Evolutionary conservation across 495 filamentous ascomycete genomes (phyloP), one percentile per base, ranked within the genome.

Genomic region (Aspergillus olivimuriae): DNA sequence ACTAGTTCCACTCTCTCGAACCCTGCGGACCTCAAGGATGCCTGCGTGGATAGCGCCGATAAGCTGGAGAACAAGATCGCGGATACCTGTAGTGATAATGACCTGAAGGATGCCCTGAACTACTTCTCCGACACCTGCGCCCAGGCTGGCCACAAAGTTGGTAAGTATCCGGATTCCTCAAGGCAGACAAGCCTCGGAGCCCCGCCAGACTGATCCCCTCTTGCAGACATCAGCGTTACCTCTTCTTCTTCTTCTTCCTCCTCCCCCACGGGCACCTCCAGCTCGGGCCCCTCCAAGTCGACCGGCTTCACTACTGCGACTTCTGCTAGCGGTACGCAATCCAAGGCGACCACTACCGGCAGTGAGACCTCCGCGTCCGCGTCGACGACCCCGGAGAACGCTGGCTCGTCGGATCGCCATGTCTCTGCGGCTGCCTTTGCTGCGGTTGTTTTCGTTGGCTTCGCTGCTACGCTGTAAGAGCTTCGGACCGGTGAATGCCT

Each of bases 361-460:
- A 19, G 44, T 41, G 34, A 42, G 10, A 35, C 50, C 38, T 39
- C 39, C 34, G 34, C 54, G 35, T 60, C 52, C 11, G 32, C 10
- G 24, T 22, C 38, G 18, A 32, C 34, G 11, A 42, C 51, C 16
- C 41, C 33, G 21, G 33, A 34, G 38, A 47, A 34, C 19, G 39
- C 61, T 43, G 54, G 51, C 26, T 47, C 61, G 14, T 52, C 56
- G 9, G 52, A 59, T 38, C 53, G 52, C n/a, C 57, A 68, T 41
- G 48, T 66, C 40, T 61, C 61, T 26, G 56, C 57, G 34, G 63
- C 62, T 19, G 56, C 61, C 8, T 55, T 70, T 46, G 62, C 52
- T 39, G 66, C 66, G 24, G 64, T 61, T 16, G 48, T 70, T 12
- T 69, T 69, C 41, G 42, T 65, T 18, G 66, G 64, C 4, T 61